A percentile compares a stretch with the other conserved stretches of the same genome.
Conservation (phyloP, 2,329 filamentous ascomycete genomes). For the Zasmidium citrigriseum region DNA sequence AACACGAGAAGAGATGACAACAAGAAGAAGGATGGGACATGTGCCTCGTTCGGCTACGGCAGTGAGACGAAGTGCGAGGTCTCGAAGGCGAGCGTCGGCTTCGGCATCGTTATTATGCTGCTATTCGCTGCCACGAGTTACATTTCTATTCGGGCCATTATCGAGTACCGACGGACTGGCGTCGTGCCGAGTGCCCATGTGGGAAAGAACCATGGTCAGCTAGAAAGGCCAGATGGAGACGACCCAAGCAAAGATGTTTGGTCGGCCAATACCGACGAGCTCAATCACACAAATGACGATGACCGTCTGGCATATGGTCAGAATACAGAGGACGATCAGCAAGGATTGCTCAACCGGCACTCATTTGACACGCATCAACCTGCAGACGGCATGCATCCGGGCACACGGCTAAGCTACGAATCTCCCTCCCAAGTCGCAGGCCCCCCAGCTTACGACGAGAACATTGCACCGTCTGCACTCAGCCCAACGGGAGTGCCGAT, state of each 20-base stretch:
- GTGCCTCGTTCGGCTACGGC: slow-evolving; percentile 58
- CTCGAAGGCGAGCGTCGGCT: slow-evolving; percentile 56
- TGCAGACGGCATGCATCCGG: slow-evolving; percentile 21
- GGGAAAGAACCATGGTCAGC: slow-evolving; percentile 42
- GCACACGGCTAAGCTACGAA: slow-evolving; percentile 18
- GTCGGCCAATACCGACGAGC: slow-evolving; percentile 44
- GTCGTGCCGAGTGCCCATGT: slow-evolving; percentile 45
- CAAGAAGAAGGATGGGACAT: slow-evolving; percentile 43
- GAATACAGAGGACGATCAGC: slow-evolving; percentile 10
- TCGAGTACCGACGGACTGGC: slow-evolving; percentile 59
- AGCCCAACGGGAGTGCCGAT: slow-evolving; percentile 18
- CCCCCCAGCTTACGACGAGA: slow-evolving; percentile 17
- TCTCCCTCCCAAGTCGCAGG: slow-evolving; percentile 10
- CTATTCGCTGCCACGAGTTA: slow-evolving; percentile 56
- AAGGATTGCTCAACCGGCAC: slow-evolving; percentile 17
- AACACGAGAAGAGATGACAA: slow-evolving; percentile 25
- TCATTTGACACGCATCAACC: slow-evolving; percentile 14
- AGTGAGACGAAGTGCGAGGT: slow-evolving; percentile 57
- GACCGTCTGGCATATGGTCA: slow-evolving; percentile 14
- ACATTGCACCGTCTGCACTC: slow-evolving; percentile 22
- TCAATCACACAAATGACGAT: slow-evolving; percentile 23
- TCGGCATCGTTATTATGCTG: slow-evolving; percentile 59
- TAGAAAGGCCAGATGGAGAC: slow-evolving; percentile 32
- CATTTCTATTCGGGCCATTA: slow-evolving; percentile 57
- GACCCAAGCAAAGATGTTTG: slow-evolving; percentile 48